Base-by-base conservation (phyloP, 306 rosid genomes). In the Sophora flavescens region DNA sequence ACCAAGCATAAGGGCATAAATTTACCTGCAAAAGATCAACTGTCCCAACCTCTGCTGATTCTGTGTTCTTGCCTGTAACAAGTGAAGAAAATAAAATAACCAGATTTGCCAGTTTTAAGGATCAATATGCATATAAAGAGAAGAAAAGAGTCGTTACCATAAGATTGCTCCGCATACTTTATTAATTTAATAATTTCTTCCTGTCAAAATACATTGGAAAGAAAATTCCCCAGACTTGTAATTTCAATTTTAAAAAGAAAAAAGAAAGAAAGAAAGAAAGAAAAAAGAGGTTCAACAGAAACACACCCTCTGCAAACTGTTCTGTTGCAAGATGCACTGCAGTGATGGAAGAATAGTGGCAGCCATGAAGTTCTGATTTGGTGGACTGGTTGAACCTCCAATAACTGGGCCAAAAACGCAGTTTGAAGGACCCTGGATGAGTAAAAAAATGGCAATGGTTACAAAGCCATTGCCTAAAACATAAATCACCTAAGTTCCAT, bases 151-250 rank as follows among this genome's bases (percentile, higher is more conserved):
- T 44, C 70, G 78, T 79, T 95, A 95, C 99, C 99, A 62, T 81
- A 77, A 72, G 86, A 77, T 78, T 90, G 97, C 78, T 90, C 99
- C 74, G 88, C 78, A 62, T 84, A 86, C 87, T 92, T 95, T 75
- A 92, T 95, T 87, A 95, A 79, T 87, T 90, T 90, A 65, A 85
- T 63, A 65, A 92, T 81, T 82, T 95, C 97, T 76, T 95, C 99
- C 99, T 95, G 93, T 58, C 72, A 78, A 83, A 38, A 77, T 63
- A 48, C 39, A 70, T 61, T 33, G 65, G 60, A 50, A 72, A 80
- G 50, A 45, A 64, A 18, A 16, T 32, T 36, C 42, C 66, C 81
- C 59, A 67, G 66, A 75, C 58, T 60, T 39, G 73, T 28, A 65
- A 61, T 67, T 66, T 50, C 64, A 63, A 39, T 16, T 35, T 35